phyloP scores from a whole-genome alignment of 495 filamentous ascomycete genomes.

The Lindgomyces ingoldianus region DNA sequence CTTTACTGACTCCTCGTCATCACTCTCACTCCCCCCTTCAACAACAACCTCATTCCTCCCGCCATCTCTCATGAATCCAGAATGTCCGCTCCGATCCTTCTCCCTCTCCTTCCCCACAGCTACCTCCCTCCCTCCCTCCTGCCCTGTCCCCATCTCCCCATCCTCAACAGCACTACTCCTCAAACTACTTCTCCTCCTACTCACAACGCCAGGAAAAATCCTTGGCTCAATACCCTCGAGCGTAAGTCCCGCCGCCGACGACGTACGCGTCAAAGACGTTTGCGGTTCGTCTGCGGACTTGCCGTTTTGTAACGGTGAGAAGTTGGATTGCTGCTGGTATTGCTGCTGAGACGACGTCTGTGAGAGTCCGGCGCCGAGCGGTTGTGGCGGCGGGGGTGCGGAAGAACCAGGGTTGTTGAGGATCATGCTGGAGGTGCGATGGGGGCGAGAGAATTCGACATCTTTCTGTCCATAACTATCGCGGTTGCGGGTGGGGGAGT shows the following conservation, averaged over 20 bases:
- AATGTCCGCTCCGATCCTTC: slow-evolving; percentile 9
- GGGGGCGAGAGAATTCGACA: slow-evolving; percentile 19
- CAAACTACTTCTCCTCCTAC: slow-evolving; percentile 37
- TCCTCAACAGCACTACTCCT: slow-evolving; percentile 23
- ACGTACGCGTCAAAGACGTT: neutral
- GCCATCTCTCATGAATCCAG: slow-evolving; percentile 17
- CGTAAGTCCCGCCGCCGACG: neutral
- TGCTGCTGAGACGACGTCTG: neutral
- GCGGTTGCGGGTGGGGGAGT: slow-evolving; percentile 11
- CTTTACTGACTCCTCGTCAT: slow-evolving; percentile 7
- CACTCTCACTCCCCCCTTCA: slow-evolving; percentile 22
- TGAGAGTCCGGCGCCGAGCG: slow-evolving; percentile 1
- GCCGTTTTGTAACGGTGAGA: neutral
- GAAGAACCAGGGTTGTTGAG: slow-evolving; percentile 18
- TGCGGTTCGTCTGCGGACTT: neutral
- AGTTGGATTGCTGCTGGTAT: neutral
- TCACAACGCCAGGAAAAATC: slow-evolving; percentile 47
- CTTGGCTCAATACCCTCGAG: slow-evolving; percentile 41
- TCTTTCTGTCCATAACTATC: neutral
- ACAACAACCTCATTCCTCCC: slow-evolving; percentile 4
- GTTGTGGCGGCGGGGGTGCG: slow-evolving; percentile 32
- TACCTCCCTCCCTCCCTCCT: neutral
- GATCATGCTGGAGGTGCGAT: slow-evolving; percentile 28
- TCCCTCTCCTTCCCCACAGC: neutral
- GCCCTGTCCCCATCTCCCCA: neutral